Conservation (phyloP, 805 yeast genomes). For the Sungouiella thailandica region DNA sequence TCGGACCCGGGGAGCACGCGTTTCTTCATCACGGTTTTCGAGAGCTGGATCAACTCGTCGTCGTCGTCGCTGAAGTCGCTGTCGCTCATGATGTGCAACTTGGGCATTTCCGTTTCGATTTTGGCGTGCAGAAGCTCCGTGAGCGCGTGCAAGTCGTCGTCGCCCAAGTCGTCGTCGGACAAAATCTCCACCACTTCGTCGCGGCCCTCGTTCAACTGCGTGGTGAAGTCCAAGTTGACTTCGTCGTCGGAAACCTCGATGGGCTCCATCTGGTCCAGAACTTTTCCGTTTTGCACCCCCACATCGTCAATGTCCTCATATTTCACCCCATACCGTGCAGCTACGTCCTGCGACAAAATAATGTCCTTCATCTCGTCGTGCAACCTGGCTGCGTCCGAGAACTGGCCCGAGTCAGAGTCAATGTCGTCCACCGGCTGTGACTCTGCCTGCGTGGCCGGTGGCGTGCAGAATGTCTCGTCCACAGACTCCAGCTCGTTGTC, state of each 20-base stretch:
- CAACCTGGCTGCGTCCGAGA: neutral
- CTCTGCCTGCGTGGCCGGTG: conserved; percentile 12
- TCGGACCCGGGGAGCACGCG: conserved; percentile 21
- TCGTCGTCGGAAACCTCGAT: conserved; percentile 20
- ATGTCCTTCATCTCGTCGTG: conserved; percentile 22
- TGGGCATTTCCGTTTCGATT: conserved; percentile 2
- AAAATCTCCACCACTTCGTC: conserved; percentile 35
- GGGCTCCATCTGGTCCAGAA: conserved; percentile 7
- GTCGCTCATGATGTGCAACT: conserved; percentile 6
- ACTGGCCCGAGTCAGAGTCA: conserved; percentile 4
- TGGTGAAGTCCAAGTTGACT: conserved; percentile 24
- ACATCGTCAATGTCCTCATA: conserved; percentile 10
- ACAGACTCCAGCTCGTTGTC: conserved; percentile 11
- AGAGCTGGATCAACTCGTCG: conserved; percentile 20
- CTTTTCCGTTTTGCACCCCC: no score
- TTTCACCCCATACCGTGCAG: conserved; percentile 23
- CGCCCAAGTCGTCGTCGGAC: conserved; percentile 30
- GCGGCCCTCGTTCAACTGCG: conserved; percentile 39
- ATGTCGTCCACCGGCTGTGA: conserved; percentile 8
- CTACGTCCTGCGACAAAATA: conserved; percentile 31
- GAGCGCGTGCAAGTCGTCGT: conserved; percentile 10
- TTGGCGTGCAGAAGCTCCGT: conserved; percentile 9
- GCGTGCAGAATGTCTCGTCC: conserved; percentile 10
- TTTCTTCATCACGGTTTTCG: conserved; percentile 6
- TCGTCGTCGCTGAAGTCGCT: conserved; percentile 30